A percentile compares a stretch with the other conserved stretches of the same genome.
Evolutionary conservation across 2,329 filamentous ascomycete genomes (phyloP).

Genomic region (Ophiostoma sp.): DNA sequence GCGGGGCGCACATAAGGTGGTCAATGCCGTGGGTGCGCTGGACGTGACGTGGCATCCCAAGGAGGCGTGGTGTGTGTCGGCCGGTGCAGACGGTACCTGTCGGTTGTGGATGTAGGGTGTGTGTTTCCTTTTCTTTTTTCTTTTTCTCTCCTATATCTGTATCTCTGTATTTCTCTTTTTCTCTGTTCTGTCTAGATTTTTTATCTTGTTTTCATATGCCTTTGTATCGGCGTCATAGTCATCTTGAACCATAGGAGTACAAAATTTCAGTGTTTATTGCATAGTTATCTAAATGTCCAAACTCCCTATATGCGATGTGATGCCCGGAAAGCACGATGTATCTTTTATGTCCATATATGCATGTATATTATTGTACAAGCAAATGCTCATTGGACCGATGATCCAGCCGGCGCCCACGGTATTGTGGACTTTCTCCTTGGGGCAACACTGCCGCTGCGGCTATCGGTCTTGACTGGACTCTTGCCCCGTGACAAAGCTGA

Average conservation of each 20-base stretch:
- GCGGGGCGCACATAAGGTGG: constrained; percentile 73
- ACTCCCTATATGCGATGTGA: neutral
- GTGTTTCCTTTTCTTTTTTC: neutral
- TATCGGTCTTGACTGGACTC: constrained; percentile 12
- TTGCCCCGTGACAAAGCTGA: neutral
- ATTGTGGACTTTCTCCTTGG: constrained; percentile 6
- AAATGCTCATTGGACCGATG: neutral
- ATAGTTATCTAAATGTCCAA: neutral
- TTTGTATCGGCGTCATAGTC: constrained; percentile 15
- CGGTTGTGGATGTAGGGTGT: constrained; percentile 76
- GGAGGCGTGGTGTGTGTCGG: constrained; percentile 92
- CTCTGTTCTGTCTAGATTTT: neutral
- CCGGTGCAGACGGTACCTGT: constrained; percentile 89
- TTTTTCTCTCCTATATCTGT: neutral
- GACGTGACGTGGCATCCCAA: constrained; percentile 94
- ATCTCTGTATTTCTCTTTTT: neutral
- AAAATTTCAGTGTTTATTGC: constrained; percentile 5
- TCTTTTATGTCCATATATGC: neutral
- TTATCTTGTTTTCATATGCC: constrained; percentile 2
- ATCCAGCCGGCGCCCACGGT: constrained; percentile 6
- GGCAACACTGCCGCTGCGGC: neutral
- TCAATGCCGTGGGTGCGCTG: constrained; percentile 82
- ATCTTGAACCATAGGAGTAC: constrained; percentile 15
- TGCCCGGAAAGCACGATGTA: neutral
- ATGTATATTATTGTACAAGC: neutral